A percentile compares a stretch with the other conserved stretches of the same genome.
Evolutionary conservation across 176 grass and related monocot species (phyloP).

Genomic region (Triticum timopheevii): DNA sequence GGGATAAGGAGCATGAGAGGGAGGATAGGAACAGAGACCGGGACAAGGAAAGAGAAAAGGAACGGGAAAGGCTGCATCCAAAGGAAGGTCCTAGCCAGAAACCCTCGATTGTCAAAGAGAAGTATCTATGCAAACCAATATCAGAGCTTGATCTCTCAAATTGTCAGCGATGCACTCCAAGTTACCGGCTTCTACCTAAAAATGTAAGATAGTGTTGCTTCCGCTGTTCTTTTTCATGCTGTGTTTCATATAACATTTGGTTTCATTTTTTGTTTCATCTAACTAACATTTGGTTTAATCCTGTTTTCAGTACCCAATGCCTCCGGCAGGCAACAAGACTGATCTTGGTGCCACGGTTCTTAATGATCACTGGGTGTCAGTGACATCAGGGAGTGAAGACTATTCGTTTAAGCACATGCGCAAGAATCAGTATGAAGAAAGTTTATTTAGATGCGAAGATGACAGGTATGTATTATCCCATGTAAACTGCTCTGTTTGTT

Average conservation of each 20-base stretch:
- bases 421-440: slow-evolving; percentile 99
- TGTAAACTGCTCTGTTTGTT: slow-evolving; percentile 10
- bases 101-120: slow-evolving; percentile 75
- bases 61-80: slow-evolving; percentile 51
- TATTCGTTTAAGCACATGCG: slow-evolving; percentile 99
- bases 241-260: background rate
- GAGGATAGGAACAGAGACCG: slow-evolving; percentile 69
- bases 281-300: slow-evolving; percentile 26
- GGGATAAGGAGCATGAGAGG: slow-evolving; percentile 50
- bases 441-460: slow-evolving; percentile 98
- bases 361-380: slow-evolving; percentile 95
- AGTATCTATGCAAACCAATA: slow-evolving; percentile 87
- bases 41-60: slow-evolving; percentile 75
- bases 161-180: slow-evolving; percentile 86
- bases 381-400: slow-evolving; percentile 99
- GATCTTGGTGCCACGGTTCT: slow-evolving; percentile 82
- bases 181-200: slow-evolving; percentile 95
- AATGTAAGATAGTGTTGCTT: slow-evolving; percentile 55
- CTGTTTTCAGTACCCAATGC: slow-evolving; percentile 71
- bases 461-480: slow-evolving; percentile 62
- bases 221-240: background rate
- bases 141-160: slow-evolving; percentile 97
- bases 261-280: slow-evolving; percentile 2
- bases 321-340: slow-evolving; percentile 76
- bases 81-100: slow-evolving; percentile 69